Evolutionary conservation across 1,139 yeast genomes (phyloP), one percentile per base, ranked within the genome.

Genomic region (Pichia sp.): DNA sequence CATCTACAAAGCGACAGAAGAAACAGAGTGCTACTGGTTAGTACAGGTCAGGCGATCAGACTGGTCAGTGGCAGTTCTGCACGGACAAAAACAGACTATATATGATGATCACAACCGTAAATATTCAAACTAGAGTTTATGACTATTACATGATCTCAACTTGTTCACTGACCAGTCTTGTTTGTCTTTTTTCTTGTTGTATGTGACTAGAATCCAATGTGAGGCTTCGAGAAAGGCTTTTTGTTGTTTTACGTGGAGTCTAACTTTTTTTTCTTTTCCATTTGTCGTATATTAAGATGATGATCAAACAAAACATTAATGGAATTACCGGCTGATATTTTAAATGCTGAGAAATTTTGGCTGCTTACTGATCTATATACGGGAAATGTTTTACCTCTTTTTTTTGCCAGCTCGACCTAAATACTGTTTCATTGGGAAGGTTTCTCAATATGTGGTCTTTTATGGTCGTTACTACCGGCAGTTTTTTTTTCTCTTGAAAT

Each of bases 301-400:
- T 86, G 93, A 87, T 73, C 72, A 71, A 74, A 75, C 87, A 82
- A 56, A 87, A 86, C 88, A 87, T 76, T 85, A 96, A 97, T 90
- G 98, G 97, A 92, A 92, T 92, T 92, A 92, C 93, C 88, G 89
- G 87, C 97, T 86, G 97, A 90, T 84, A 79, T 76, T 52, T 57
- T 75, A 73, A 73, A 78, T 90, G 90, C 88, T 85, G 95, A 90
- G 78, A 88, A 80, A 84, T 84, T 87, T 87, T 87, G 87, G 88
- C 93, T 87, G 78, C 73, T 75, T 74, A 68, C 58, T 56, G 58
- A 56, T 42, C 29, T 34, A 11, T 31, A 44, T 19, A 23, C 16
- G 23, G 19, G 31, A 6, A 45, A 40, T 32, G n/a, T 46, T 30
- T 41, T n/a, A n/a, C n/a, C n/a, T n/a, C n/a, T 23, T 41, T 36